These are phyloP conservation scores for Protomyces lactucae-debilis DNA, from an alignment of 1,139 yeast genomes.

Conservation along the genomic window DNA sequence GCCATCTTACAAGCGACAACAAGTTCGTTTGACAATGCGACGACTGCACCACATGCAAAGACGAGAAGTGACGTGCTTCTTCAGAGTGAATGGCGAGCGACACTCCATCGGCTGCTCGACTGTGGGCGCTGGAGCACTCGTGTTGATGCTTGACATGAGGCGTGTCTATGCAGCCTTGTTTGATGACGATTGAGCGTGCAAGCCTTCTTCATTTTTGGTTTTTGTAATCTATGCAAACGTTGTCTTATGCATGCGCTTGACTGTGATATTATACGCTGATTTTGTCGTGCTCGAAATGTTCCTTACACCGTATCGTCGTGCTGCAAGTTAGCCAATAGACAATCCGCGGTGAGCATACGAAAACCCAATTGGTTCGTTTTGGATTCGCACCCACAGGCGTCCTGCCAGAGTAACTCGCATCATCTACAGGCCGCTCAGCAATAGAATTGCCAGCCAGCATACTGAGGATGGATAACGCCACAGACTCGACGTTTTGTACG, in stretches of 20 bases:
- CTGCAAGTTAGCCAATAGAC: not conserved
- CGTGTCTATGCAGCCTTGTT: not conserved
- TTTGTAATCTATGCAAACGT: no score
- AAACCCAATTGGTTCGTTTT: conserved; percentile 16
- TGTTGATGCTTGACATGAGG: not conserved
- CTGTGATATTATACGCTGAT: no score
- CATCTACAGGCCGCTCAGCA: conserved; percentile 15
- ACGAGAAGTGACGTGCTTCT: no score
- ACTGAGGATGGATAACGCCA: conserved; percentile 3
- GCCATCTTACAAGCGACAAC: not conserved
- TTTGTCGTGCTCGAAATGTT: not conserved
- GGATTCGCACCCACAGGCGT: conserved; percentile 2
- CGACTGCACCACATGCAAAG: not conserved
- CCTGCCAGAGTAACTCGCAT: conserved; percentile 7
- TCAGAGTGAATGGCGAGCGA: not conserved
- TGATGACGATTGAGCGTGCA: no score
- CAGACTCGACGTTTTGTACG: conserved; percentile 14
- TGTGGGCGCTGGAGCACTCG: not conserved
- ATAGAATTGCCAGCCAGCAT: conserved; percentile 22
- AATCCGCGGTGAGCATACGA: not conserved
- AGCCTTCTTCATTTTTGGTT: no score
- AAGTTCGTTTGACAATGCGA: not conserved
- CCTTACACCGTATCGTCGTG: conserved; percentile 19
- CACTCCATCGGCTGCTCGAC: not conserved
- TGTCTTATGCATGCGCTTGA: no score